Evolutionary conservation across 2,329 filamentous ascomycete species (phyloP).

Genomic region (Dactylellina cionopaga): DNA sequence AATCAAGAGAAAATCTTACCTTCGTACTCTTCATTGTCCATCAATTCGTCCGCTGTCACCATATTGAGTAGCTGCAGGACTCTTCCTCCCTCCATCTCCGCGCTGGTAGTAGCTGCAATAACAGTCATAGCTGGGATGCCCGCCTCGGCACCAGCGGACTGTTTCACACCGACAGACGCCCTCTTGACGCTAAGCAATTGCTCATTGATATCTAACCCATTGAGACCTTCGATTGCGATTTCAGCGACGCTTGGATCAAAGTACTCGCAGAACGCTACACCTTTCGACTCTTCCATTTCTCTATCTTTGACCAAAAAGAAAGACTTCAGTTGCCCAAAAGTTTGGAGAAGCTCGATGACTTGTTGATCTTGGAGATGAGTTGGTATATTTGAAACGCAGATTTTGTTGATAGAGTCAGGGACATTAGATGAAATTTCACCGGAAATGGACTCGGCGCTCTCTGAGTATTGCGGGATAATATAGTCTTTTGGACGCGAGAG

Average conservation of each 20-base stretch:
- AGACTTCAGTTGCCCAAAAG: constrained; percentile 91
- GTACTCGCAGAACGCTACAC: constrained; percentile 97
- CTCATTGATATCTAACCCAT: constrained; percentile 92
- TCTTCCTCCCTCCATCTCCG: constrained; percentile 79
- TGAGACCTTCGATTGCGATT: constrained; percentile 87
- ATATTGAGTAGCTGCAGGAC: constrained; percentile 96
- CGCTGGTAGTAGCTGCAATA: constrained; percentile 87
- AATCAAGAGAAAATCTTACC: constrained; percentile 68
- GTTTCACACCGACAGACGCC: constrained; percentile 92
- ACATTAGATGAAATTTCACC: constrained; percentile 82
- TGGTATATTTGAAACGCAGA: constrained; percentile 90
- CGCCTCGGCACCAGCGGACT: constrained; percentile 90
- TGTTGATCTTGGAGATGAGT: constrained; percentile 89
- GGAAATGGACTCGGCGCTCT: constrained; percentile 76
- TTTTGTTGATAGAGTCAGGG: constrained; percentile 92
- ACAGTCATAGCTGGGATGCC: constrained; percentile 98
- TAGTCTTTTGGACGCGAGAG: constrained; percentile 62
- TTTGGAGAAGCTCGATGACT: constrained; percentile 85
- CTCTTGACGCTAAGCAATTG: constrained; percentile 84
- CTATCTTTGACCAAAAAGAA: constrained; percentile 90
- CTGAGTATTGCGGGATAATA: constrained; percentile 92
- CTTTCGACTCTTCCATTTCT: constrained; percentile 84
- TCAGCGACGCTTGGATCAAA: constrained; percentile 77
- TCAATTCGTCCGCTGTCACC: constrained; percentile 93
- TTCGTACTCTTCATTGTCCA: constrained; percentile 94